phyloP scores from a whole-genome alignment of 2,329 filamentous ascomycete species.

The Domatiomyces catenatus region DNA sequence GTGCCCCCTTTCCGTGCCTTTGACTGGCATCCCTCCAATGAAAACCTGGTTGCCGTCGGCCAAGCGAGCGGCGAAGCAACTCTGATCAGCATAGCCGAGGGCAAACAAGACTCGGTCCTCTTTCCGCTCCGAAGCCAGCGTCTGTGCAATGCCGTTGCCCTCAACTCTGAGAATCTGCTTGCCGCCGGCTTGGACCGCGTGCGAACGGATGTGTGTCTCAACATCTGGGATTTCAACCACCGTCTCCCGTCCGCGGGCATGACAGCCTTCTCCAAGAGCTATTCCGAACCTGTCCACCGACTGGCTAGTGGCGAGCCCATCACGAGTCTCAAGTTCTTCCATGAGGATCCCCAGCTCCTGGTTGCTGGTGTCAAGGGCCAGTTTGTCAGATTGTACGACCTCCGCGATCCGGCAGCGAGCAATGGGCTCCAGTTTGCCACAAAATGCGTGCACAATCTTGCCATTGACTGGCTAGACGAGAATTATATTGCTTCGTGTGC shows the following conservation, averaged over 20 bases:
- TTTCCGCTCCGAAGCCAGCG: slow-evolving; percentile 48
- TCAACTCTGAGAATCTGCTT: slow-evolving; percentile 41
- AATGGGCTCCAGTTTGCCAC: slow-evolving; percentile 37
- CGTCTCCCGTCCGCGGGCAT: slow-evolving; percentile 25
- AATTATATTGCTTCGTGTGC: slow-evolving; percentile 48
- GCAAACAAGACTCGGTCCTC: slow-evolving; percentile 30
- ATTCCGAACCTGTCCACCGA: slow-evolving; percentile 38
- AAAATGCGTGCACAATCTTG: slow-evolving; percentile 47
- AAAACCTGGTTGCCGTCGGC: slow-evolving; percentile 44
- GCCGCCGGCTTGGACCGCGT: slow-evolving; percentile 48
- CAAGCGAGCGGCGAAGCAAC: slow-evolving; percentile 47
- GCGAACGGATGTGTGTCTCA: slow-evolving; percentile 48
- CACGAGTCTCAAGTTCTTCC: slow-evolving; percentile 50
- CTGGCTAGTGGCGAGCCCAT: slow-evolving; percentile 47
- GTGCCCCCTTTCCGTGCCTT: slow-evolving; percentile 49
- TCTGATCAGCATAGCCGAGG: slow-evolving; percentile 40
- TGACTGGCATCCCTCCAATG: slow-evolving; percentile 43
- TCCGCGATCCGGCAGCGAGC: slow-evolving; percentile 30
- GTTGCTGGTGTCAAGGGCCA: slow-evolving; percentile 46
- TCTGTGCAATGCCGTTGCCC: slow-evolving; percentile 49
- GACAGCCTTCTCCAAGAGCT: slow-evolving; percentile 11
- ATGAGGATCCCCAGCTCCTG: slow-evolving; percentile 43
- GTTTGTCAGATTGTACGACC: slow-evolving; percentile 46
- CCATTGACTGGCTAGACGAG: slow-evolving; percentile 48
- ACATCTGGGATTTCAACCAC: slow-evolving; percentile 47